Base-by-base conservation (phyloP, 768 basidiomycete genomes). In the Pholiota molesta region DNA sequence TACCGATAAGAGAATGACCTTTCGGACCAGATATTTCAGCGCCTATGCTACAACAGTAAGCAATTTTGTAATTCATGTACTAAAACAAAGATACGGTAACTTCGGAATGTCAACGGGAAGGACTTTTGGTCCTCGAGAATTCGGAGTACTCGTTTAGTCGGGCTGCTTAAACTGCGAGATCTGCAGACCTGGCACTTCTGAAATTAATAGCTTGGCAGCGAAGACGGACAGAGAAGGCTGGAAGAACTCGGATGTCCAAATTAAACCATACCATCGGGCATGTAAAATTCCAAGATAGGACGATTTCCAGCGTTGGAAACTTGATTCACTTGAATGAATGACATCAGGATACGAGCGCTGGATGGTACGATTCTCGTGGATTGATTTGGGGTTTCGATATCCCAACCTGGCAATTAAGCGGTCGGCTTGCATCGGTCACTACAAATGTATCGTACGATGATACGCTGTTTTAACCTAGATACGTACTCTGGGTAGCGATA, bases 381-480 rank as follows among this genome's bases (percentile, higher is more conserved):
- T 56, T 56, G n/a, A 37, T 56, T 39, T 19, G 55, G 55, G 55
- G 37, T 42, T 55, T 44, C 53, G 33, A 28, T 35, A 26, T 54
- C 42, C 42, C 42, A 49, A 49, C 47, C 47, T 49, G 23, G 23
- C 47, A 19, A n/a, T 29, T 56, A 56, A 56, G 55, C 55, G 40
- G 55, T 37, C 55, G 40, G 39, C 52, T 40, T 44, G 19, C 8
- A 26, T 9, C 14, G 55, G 37, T 44, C 53, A 10, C 49, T 23
- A 31, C 28, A 44, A 44, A 56, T 35, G 44, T 55, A 37, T 57
- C 61, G 61, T 57, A 62, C 61, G 54, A 62, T 60, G 59, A 40
- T 31, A 5, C 9, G 31, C 31, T 7, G 31, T 31, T 31, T 31
- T 31, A 7, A 31, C 31, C 31, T 52, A 19, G 23, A 21, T 37